Evolutionary conservation across 352 stramenopile species (phyloP).

Genomic region (Aphanomyces astaci): DNA sequence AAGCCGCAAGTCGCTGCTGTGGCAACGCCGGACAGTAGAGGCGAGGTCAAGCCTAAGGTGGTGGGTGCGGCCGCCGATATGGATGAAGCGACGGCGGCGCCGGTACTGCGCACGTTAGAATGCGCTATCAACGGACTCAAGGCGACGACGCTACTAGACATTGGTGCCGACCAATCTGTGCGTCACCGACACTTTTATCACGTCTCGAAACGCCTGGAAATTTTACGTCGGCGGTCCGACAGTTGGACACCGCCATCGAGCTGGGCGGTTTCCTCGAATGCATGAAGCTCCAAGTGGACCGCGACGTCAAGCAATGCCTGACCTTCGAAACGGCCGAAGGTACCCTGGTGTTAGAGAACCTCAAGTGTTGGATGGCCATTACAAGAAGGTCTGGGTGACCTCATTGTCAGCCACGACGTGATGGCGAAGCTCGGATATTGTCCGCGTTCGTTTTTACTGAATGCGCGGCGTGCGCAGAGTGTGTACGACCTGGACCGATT

Average conservation of each 20-base stretch:
- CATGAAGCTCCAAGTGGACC: neutral
- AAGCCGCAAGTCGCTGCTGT: neutral
- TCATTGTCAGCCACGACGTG: neutral
- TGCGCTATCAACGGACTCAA: neutral
- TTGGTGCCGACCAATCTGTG: constrained; percentile 1
- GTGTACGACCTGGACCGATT: neutral
- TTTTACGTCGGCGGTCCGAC: neutral
- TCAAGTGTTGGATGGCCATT: constrained; percentile 3
- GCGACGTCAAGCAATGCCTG: neutral
- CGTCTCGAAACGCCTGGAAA: neutral
- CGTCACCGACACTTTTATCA: neutral
- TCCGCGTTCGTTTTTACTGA: neutral
- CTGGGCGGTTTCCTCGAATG: neutral
- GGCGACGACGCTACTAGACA: neutral
- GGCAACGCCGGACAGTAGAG: neutral
- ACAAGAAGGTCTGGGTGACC: neutral
- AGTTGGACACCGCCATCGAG: neutral
- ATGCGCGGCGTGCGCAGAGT: neutral
- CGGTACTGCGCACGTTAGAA: neutral
- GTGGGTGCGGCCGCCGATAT: too few relatives aligned
- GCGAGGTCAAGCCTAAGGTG: too few relatives aligned
- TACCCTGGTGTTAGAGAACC: neutral
- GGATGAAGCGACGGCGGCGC: neutral
- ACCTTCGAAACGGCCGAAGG: constrained; percentile 3
- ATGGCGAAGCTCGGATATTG: neutral